These are phyloP conservation scores for Hyphopichia wangnamkhiaoensis DNA, from an alignment of 1,139 yeast genomes.

Conservation along the genomic window DNA sequence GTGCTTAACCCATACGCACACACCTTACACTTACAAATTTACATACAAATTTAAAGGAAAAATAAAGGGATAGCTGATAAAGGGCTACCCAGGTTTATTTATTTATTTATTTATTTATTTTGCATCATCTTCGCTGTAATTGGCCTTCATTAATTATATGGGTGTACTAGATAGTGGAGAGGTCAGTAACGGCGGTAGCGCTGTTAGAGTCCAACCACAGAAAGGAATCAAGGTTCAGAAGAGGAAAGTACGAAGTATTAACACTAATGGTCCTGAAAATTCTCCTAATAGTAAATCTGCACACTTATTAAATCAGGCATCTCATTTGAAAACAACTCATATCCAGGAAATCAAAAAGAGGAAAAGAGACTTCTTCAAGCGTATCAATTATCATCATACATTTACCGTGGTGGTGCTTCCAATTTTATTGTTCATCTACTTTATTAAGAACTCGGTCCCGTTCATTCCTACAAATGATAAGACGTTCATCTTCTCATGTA, in stretches of 20 bases:
- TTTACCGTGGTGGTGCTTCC: slow-evolving; percentile 38
- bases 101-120: too few species aligned
- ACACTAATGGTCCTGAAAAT: not conserved
- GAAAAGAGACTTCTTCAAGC: slow-evolving; percentile 31
- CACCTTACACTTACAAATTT: too few species aligned
- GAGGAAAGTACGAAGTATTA: slow-evolving; percentile 16
- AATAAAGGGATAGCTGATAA: too few species aligned
- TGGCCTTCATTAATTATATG: too few species aligned
- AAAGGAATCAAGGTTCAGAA: slow-evolving; percentile 19
- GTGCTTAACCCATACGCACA: too few species aligned
- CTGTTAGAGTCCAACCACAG: not conserved
- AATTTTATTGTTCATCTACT: slow-evolving; percentile 22
- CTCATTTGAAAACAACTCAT: slow-evolving; percentile 20
- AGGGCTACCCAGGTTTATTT: too few species aligned
- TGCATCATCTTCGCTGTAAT: too few species aligned
- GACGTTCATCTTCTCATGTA: slow-evolving; percentile 33
- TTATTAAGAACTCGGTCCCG: slow-evolving; percentile 16
- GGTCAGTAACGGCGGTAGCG: not conserved
- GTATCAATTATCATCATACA: slow-evolving; percentile 35
- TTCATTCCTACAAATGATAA: slow-evolving; percentile 24
- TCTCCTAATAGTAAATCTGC: slow-evolving; percentile 3
- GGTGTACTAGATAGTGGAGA: not conserved
- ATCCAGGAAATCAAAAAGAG: slow-evolving; percentile 30
- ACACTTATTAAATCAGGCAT: slow-evolving; percentile 22
- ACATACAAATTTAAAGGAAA: too few species aligned